Evolutionary conservation across 306 rosid species (phyloP), one percentile per base, ranked within the genome.

Genomic region (Quercus gilva): DNA sequence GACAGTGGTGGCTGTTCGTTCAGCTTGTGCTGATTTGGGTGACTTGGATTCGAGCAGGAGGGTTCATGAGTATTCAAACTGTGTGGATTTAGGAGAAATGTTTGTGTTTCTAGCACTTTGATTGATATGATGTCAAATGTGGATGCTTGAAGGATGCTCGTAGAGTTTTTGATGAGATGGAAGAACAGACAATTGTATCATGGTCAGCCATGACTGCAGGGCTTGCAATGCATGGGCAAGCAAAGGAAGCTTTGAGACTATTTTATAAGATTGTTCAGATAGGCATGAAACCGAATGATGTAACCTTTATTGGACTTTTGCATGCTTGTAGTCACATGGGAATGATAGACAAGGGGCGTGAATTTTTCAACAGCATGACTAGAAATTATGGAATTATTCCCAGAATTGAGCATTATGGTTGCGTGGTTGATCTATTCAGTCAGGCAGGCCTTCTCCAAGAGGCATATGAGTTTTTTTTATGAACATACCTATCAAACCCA

Each of bases 271-370:
- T 84, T 91, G 73, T 83, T 59, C 61, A 56, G 71, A 60, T n/a
- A 19, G 86, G 85, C 35, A 37, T 89, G 81, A 72, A 84, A 56
- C 93, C 87, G 21, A 89, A 87, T 76, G 82, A 64, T 51, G 87
- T 87, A 18, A 82, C 88, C 59, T 87, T 87, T 20, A 52, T 89
- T 5, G 89, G 88, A 2, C 76, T 87, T 43, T 84, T 85, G 82
- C 91, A 89, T 82, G 93, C 93, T 67, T 89, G 88, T 81, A 85
- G 91, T 33, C 89, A 87, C 80, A 82, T 89, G 81, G 89, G 93
- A 60, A 68, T 87, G 76, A 81, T 87, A n/a, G 84, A 81, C 15
- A 53, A 83, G 57, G 93, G 91, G 12, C 87, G 85, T 20, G 80
- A 83, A 33, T 82, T 81, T 76, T 83, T 89, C 49, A 37, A 77